phyloP scores from a whole-genome alignment of 441 rosid genomes.

The Omphalea diandra region DNA sequence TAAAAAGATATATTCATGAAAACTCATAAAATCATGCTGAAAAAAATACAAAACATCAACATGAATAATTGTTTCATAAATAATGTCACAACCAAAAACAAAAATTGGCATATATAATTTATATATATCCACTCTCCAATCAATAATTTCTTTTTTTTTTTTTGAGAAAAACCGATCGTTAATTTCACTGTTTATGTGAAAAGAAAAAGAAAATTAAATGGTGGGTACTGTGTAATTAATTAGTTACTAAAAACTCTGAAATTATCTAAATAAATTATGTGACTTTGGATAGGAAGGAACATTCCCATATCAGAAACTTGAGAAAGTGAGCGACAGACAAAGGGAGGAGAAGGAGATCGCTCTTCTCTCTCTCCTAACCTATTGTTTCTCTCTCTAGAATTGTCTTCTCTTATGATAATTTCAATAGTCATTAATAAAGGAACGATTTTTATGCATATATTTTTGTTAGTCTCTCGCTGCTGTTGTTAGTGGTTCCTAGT shows the following conservation, averaged over 20 bases:
- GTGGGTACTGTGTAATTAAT: no score
- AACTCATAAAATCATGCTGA: no score
- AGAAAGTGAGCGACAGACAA: conserved; percentile 14
- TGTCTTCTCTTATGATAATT: neutral
- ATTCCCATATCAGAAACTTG: conserved; percentile 12
- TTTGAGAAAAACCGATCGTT: no score
- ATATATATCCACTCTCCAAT: no score
- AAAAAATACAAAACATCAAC: no score
- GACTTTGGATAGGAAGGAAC: conserved; percentile 2
- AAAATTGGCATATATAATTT: no score
- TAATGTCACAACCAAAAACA: no score
- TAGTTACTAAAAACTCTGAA: neutral
- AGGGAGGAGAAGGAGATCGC: neutral
- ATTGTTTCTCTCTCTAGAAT: conserved; percentile 16
- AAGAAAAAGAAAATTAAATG: no score
- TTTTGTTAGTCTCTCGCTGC: conserved; percentile 10
- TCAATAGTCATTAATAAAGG: neutral
- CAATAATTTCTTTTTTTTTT: no score
- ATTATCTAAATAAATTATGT: conserved; percentile 6
- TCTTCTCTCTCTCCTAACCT: neutral
- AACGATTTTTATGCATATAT: conserved; percentile 16
- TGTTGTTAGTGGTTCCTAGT: conserved; percentile 22
- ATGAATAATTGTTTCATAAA: no score
- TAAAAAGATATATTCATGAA: no score
- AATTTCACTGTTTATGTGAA: no score